Percentiles rank a stretch among this genome's conserved stretches.
These are phyloP conservation scores for Arachis monticola DNA, from an alignment of 331 rosid genomes.

Conservation along the genomic window DNA sequence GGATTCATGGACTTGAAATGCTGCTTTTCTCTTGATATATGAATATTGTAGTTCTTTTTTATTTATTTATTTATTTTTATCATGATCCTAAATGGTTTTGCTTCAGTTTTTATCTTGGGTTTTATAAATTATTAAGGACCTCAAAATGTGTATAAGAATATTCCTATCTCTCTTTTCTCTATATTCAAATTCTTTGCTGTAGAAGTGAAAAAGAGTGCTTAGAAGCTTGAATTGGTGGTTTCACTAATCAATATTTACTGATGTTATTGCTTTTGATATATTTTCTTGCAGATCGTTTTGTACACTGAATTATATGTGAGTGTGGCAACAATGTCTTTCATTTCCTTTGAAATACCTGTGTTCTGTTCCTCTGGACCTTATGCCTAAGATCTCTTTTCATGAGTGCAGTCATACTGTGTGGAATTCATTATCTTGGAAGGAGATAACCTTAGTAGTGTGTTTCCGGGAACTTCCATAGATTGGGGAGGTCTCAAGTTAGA, in stretches of 20 bases:
- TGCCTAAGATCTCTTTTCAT: slow-evolving; percentile 31
- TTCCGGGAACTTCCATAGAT: slow-evolving; percentile 68
- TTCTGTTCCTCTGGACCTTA: slow-evolving; percentile 6
- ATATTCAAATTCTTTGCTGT: background rate
- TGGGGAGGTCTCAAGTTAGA: slow-evolving; percentile 58
- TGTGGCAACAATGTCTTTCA: slow-evolving; percentile 29
- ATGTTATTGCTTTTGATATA: slow-evolving; percentile 17
- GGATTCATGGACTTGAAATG: background rate
- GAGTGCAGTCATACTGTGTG: slow-evolving; percentile 75
- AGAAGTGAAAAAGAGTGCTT: slow-evolving; percentile 5
- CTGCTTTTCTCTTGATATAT: background rate
- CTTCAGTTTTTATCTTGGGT: slow-evolving; percentile 18
- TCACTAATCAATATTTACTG: slow-evolving; percentile 24
- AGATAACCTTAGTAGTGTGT: slow-evolving; percentile 72
- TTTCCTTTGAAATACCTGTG: background rate
- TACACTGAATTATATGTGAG: slow-evolving; percentile 86
- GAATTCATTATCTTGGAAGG: slow-evolving; percentile 88
- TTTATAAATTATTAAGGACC: slow-evolving; percentile 10
- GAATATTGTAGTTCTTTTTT: background rate
- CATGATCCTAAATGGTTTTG: too few species aligned
- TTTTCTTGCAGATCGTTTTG: slow-evolving; percentile 65
- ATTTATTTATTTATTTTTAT: too few species aligned
- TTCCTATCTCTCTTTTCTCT: background rate
- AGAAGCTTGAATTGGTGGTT: slow-evolving; percentile 8
- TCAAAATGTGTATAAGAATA: slow-evolving; percentile 9